Conservation (phyloP, 345 rosid genomes). For the Arabidopsis suecica region DNA sequence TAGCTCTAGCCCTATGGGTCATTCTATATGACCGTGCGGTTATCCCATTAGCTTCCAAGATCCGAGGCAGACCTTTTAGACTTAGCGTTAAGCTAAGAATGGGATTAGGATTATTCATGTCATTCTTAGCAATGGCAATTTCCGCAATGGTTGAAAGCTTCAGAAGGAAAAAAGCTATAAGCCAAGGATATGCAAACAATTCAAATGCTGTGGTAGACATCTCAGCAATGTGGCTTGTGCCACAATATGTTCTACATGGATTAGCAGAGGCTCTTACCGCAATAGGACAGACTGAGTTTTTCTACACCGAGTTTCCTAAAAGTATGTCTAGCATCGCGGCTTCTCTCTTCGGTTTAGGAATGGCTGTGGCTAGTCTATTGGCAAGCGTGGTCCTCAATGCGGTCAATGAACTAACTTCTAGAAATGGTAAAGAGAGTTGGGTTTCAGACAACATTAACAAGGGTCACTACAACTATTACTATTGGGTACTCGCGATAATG, state of each 20-base stretch:
- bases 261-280: constrained; percentile 75
- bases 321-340: constrained; percentile 80
- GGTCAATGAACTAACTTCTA: constrained; percentile 50
- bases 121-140: constrained; percentile 66
- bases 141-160: constrained; percentile 63
- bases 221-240: constrained; percentile 89
- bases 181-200: constrained; percentile 55
- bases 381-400: constrained; percentile 60
- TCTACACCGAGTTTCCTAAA: constrained; percentile 77
- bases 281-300: constrained; percentile 80
- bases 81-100: constrained; percentile 64
- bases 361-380: constrained; percentile 67
- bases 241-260: constrained; percentile 64
- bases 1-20: constrained; percentile 59
- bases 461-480: constrained; percentile 77
- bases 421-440: constrained; percentile 66
- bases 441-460: constrained; percentile 69
- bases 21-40: constrained; percentile 70
- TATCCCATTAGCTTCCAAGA: constrained; percentile 70
- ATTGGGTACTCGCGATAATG: constrained; percentile 68
- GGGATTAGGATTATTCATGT: constrained; percentile 70
- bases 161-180: constrained; percentile 63
- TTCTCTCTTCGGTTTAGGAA: constrained; percentile 62
- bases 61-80: constrained; percentile 60
- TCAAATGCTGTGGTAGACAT: constrained; percentile 51